A percentile compares a stretch with the other conserved stretches of the same genome.
phyloP scores from a whole-genome alignment of 441 rosid species.

The Populus tomentosa region DNA sequence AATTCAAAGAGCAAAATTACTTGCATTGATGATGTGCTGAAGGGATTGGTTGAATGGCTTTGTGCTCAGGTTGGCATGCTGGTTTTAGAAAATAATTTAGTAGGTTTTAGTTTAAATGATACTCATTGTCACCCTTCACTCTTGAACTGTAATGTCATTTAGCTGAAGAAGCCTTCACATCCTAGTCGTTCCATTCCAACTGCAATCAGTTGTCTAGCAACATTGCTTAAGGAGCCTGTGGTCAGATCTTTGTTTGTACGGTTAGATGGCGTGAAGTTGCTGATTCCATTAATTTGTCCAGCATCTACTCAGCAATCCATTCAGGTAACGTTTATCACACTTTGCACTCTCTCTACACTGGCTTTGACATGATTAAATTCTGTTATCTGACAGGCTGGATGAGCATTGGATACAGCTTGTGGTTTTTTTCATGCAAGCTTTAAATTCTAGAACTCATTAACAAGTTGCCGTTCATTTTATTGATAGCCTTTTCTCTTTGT shows the following conservation, averaged over 20 bases:
- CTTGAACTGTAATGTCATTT: slow-evolving; percentile 25
- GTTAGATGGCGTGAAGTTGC: slow-evolving; percentile 90
- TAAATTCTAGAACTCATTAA: background rate
- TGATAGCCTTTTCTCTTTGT: slow-evolving; percentile 15
- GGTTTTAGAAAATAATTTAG: background rate
- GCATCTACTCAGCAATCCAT: slow-evolving; percentile 97
- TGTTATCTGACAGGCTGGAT: slow-evolving; percentile 7
- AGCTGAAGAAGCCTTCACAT: slow-evolving; percentile 94
- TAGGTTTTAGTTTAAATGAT: slow-evolving; percentile 4
- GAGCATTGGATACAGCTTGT: background rate
- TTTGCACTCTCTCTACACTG: background rate
- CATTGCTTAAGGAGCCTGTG: slow-evolving; percentile 81
- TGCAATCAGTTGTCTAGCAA: slow-evolving; percentile 77
- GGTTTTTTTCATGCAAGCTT: background rate
- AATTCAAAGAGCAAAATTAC: slow-evolving; percentile 57
- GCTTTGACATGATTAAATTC: background rate
- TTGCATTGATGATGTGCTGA: slow-evolving; percentile 75
- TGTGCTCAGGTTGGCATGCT: slow-evolving; percentile 70
- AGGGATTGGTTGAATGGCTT: slow-evolving; percentile 93
- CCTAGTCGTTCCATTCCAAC: slow-evolving; percentile 75
- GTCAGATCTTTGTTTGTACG: slow-evolving; percentile 93
- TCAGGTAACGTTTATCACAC: slow-evolving; percentile 50
- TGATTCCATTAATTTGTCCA: slow-evolving; percentile 84
- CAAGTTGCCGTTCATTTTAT: slow-evolving; percentile 1
- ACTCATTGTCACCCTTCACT: slow-evolving; percentile 8